A percentile compares a stretch with the other conserved stretches of the same genome.
These are phyloP conservation scores for Leptographium flavum DNA, from an alignment of 2,329 filamentous ascomycete species.

Conservation along the genomic window DNA sequence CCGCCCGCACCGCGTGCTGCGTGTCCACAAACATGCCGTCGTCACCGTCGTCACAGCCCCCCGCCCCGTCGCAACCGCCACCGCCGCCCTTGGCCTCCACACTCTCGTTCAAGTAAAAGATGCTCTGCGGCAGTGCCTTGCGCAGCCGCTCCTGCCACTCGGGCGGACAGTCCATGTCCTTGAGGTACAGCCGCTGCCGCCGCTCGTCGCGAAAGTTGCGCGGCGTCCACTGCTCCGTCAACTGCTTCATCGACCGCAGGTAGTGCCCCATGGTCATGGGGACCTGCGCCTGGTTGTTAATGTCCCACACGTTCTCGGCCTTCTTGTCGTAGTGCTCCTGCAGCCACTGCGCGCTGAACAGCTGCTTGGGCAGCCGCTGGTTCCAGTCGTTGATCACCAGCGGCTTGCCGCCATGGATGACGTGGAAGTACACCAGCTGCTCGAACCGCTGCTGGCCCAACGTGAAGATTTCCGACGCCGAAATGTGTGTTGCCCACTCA, in stretches of 20 bases:
- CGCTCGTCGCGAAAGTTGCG: slow-evolving; percentile 65
- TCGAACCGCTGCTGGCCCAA: slow-evolving; percentile 72
- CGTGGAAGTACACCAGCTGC: slow-evolving; percentile 68
- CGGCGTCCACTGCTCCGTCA: slow-evolving; percentile 68
- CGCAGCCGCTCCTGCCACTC: slow-evolving; percentile 74
- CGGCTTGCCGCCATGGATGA: slow-evolving; percentile 73
- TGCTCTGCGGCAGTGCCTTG: slow-evolving; percentile 60
- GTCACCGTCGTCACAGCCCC: slow-evolving; percentile 15
- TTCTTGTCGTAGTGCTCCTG: slow-evolving; percentile 66
- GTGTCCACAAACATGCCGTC: slow-evolving; percentile 28
- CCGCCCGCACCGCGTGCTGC: slow-evolving; percentile 52
- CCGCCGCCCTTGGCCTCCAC: no score
- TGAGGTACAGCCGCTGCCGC: slow-evolving; percentile 80
- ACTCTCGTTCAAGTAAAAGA: slow-evolving; percentile 84
- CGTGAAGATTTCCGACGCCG: slow-evolving; percentile 60
- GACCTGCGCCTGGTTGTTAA: slow-evolving; percentile 57
- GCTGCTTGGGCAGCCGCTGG: slow-evolving; percentile 53
- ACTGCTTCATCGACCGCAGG: slow-evolving; percentile 68
- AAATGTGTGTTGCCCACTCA: slow-evolving; percentile 70
- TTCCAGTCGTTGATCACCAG: slow-evolving; percentile 87
- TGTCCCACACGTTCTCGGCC: slow-evolving; percentile 72
- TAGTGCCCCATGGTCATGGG: slow-evolving; percentile 85
- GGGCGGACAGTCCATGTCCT: slow-evolving; percentile 87
- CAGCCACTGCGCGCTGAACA: slow-evolving; percentile 74
- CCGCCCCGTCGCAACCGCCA: no score